Percentiles rank a stretch among this genome's conserved stretches.
phyloP scores from a whole-genome alignment of 192 early-diverging fungal species.

The Gamsiella multidivaricata region DNA sequence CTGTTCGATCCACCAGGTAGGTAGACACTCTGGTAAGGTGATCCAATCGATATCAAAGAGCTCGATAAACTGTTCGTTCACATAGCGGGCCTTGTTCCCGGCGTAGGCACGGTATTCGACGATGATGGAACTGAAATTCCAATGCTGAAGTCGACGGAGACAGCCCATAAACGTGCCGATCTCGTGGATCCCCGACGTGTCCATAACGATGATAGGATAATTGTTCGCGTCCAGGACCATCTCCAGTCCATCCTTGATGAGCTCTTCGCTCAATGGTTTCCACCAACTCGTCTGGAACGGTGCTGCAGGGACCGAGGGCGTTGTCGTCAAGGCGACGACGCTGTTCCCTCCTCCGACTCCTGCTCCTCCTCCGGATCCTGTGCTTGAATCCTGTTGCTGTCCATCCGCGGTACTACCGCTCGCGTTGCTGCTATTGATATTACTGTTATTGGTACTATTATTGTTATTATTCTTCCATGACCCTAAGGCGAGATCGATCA shows the following conservation, averaged over 20 bases:
- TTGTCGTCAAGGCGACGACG: conserved; percentile 4
- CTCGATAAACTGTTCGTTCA: conserved; percentile 96
- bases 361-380: neutral
- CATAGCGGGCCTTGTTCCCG: conserved; percentile 85
- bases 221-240: conserved; percentile 80
- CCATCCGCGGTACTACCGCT: no score
- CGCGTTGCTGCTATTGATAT: neutral
- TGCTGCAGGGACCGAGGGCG: conserved; percentile 43
- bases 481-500: conserved; percentile 57
- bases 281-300: conserved; percentile 65
- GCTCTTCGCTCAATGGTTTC: conserved; percentile 93
- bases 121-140: conserved; percentile 97
- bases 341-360: neutral
- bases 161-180: conserved; percentile 95
- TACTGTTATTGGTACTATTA: conserved; percentile 1
- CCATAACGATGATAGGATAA: conserved; percentile 92
- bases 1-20: conserved; percentile 84
- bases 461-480: conserved; percentile 41
- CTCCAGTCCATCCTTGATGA: conserved; percentile 96
- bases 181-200: conserved; percentile 94
- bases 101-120: conserved; percentile 97
- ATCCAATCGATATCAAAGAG: conserved; percentile 94
- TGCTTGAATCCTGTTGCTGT: neutral
- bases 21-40: conserved; percentile 80
- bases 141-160: conserved; percentile 90